Conservation (phyloP, 2,329 filamentous ascomycete genomes). For the Cercospora zeae-maydis region DNA sequence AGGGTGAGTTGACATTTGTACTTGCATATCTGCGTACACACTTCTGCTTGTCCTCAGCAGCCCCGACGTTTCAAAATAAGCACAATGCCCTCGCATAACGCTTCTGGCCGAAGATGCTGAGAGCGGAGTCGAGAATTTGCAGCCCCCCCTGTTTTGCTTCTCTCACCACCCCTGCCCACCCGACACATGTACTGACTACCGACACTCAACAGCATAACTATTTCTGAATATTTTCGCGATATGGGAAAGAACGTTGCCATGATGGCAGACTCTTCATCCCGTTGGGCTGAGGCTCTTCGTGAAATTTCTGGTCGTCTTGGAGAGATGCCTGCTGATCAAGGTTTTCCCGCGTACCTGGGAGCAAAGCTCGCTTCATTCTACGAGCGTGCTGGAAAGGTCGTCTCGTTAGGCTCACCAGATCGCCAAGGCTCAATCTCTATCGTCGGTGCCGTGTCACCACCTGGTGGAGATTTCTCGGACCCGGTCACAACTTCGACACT, state of each 20-base stretch:
- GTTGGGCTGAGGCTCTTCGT: conserved; percentile 97
- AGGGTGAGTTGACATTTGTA: not conserved
- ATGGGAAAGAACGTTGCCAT: conserved; percentile 97
- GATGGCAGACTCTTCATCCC: conserved; percentile 98
- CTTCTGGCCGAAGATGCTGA: too few relatives aligned
- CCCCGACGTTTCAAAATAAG: not conserved
- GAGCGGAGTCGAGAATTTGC: not conserved
- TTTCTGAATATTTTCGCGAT: conserved; percentile 90
- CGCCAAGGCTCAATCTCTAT: conserved; percentile 92
- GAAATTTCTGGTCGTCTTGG: conserved; percentile 97
- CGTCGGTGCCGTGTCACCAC: conserved; percentile 93
- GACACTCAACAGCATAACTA: conserved; percentile 59
- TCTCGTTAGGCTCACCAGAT: conserved; percentile 81
- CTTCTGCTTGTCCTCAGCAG: too few relatives aligned
- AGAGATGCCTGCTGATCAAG: conserved; percentile 99
- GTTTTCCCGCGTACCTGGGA: conserved; percentile 96
- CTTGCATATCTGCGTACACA: not conserved
- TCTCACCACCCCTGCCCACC: not conserved
- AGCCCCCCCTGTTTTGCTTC: not conserved
- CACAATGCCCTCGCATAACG: not conserved
- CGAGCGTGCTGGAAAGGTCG: conserved; percentile 89
- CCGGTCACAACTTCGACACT: conserved; percentile 92
- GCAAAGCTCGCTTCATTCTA: conserved; percentile 99
- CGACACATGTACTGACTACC: not conserved
- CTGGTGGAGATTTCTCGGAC: conserved; percentile 98